A percentile compares a stretch with the other conserved stretches of the same genome.
Evolutionary conservation across 352 stramenopile species (phyloP).

Genomic region (Thalassiosira livingstoniorum): DNA sequence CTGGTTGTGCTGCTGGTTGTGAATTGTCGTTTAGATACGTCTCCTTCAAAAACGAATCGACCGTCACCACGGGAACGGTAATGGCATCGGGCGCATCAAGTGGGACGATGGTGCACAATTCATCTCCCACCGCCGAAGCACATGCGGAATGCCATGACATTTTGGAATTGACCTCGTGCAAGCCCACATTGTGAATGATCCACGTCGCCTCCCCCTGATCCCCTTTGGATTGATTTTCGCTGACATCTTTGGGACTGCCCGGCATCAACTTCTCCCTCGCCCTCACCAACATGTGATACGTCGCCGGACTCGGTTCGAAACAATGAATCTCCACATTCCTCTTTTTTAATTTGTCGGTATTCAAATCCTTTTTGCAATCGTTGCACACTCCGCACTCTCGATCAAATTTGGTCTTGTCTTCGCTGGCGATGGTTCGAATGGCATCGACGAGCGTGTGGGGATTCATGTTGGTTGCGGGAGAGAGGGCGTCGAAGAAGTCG

Average conservation of each 20-base stretch:
- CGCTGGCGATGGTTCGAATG: conserved; percentile 28
- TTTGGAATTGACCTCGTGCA: conserved; percentile 35
- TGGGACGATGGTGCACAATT: conserved; percentile 48
- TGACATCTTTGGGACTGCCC: background rate
- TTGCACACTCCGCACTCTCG: conserved; percentile 47
- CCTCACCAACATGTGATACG: conserved; percentile 41
- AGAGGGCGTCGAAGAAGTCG: conserved; percentile 45
- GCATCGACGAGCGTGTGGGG: conserved; percentile 26
- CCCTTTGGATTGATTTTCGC: background rate
- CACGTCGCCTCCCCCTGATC: conserved; percentile 21
- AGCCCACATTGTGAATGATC: conserved; percentile 49
- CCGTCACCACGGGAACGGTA: conserved; percentile 43
- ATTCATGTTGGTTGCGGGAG: conserved; percentile 43
- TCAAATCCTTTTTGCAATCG: conserved; percentile 42
- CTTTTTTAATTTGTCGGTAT: conserved; percentile 11
- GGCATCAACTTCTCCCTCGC: conserved; percentile 28
- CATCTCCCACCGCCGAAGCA: conserved; percentile 28
- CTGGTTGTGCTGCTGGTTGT: too few species aligned
- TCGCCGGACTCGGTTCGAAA: conserved; percentile 52
- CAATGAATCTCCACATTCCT: conserved; percentile 38
- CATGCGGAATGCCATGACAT: conserved; percentile 44
- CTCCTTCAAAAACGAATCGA: conserved; percentile 37
- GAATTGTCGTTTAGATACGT: conserved; percentile 8
- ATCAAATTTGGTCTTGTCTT: conserved; percentile 40
- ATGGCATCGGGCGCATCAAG: conserved; percentile 36